Evolutionary conservation across 108 stramenopile species (phyloP), one percentile per base, ranked within the genome.

Genomic region (Stephanodiscus triporus): DNA sequence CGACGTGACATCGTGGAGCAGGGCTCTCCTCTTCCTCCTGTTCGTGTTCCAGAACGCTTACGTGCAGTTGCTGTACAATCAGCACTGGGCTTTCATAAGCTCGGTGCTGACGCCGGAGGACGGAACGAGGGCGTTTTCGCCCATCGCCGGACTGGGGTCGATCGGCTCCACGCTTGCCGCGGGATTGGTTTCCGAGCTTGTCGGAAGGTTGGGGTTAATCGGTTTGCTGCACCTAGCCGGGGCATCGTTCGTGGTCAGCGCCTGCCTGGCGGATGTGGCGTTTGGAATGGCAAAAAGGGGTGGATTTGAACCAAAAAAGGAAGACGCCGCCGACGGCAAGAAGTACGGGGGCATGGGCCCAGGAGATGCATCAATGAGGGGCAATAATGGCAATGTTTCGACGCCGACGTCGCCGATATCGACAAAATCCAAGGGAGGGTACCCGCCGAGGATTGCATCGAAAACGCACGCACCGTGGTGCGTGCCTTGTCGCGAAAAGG

Each of bases 31-130:
- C 26, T 84, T 84, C 47, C 7, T 58, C 6, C 36, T 81, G 9
- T 95, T 92, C 77, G 80, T 95, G n/a, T 89, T 88, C 82, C 91
- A 92, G 66, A 95, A 90, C 74, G 88, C 88, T n/a, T 92, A 92
- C 68, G 90, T 87, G 10, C 89, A 91, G 55, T 59, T 95, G 42
- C 53, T 95, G 5, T 89, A 95, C 62, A 82, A 86, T 26, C 94
- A 95, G 30, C 91, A 95, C 68, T 95, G 94, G 94, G 85, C 86
- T 13, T 95, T 92, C 64, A 68, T 95, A 17, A 85, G 88, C 29
- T 81, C 80, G 10, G 87, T 95, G 32, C 77, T 90, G 62, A 89
- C 91, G 13, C 80, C 89, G 0, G 75, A 83, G 13, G 91, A 95
- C 77, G 94, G 89, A 19, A 68, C 84, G 16, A 70, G 66, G 66